Conservation (phyloP, 257 asterid genomes). For the Rauvolfia tetraphylla region DNA sequence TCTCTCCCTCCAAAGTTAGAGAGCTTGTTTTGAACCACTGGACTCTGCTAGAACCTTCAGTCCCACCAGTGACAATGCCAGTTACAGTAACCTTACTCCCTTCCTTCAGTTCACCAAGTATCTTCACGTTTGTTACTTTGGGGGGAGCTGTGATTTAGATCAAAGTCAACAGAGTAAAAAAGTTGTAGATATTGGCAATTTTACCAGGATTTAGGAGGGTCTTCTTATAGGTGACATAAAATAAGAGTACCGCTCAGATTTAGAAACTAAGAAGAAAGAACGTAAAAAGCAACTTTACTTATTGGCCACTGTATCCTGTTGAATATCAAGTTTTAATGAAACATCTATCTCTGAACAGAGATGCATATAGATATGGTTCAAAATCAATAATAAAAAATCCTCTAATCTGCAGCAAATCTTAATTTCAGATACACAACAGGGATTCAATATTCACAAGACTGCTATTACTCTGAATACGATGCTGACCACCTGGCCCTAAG, state of each 20-base stretch:
- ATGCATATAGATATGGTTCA: too few species aligned
- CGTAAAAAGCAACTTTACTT: too few species aligned
- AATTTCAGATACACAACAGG: neutral
- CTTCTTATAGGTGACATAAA: neutral
- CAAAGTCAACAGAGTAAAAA: conserved; percentile 13
- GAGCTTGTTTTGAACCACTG: conserved; percentile 93
- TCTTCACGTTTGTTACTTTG: conserved; percentile 67
- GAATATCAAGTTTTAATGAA: neutral
- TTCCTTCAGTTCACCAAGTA: conserved; percentile 91
- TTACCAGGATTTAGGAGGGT: conserved; percentile 2
- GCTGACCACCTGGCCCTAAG: neutral
- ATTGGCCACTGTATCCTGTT: neutral
- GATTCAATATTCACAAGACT: neutral
- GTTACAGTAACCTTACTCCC: conserved; percentile 89
- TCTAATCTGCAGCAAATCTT: neutral
- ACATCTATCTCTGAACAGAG: neutral
- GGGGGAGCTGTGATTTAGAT: conserved; percentile 76
- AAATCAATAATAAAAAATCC: neutral
- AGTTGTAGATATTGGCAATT: conserved; percentile 2
- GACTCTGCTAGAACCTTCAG: conserved; percentile 97
- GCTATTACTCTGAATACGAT: neutral
- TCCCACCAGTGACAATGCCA: conserved; percentile 96
- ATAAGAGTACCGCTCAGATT: neutral
- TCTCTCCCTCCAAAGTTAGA: conserved; percentile 62
- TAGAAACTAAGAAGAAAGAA: neutral